phyloP scores from a whole-genome alignment of 306 rosid species.

The Lathyrus tuberosus region DNA sequence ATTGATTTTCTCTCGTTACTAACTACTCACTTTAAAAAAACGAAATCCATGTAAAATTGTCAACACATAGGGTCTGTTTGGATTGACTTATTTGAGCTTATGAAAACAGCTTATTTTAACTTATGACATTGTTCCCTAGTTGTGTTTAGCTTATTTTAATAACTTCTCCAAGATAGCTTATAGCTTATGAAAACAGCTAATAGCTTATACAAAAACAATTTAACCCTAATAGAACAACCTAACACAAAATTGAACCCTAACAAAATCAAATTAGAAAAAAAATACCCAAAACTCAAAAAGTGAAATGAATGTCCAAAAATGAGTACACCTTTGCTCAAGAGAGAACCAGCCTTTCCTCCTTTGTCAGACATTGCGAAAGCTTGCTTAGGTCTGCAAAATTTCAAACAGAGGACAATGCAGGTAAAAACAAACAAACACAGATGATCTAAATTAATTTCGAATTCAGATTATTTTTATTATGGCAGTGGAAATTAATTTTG shows the following conservation, averaged over 20 bases:
- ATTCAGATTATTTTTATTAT: no score
- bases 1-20: neutral
- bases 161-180: no score
- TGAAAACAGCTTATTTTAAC: no score
- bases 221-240: conserved; percentile 22
- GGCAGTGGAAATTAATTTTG: neutral
- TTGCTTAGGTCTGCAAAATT: conserved; percentile 39
- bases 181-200: no score
- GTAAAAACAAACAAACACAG: conserved; percentile 23
- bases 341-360: conserved; percentile 65
- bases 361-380: conserved; percentile 61
- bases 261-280: neutral
- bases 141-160: no score
- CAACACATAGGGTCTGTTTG: neutral
- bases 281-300: neutral
- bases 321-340: conserved; percentile 46
- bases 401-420: conserved; percentile 35
- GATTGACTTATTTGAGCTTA: no score
- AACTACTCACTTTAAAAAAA: neutral
- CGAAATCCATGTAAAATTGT: neutral
- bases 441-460: neutral
- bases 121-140: no score
- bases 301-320: conserved; percentile 15
- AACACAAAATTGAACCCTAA: conserved; percentile 30
- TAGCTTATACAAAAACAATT: no score